Percentiles rank a stretch among this genome's conserved stretches.
phyloP scores from a whole-genome alignment of 2,329 filamentous ascomycete species.

The Cladophialophora chaetospira region DNA sequence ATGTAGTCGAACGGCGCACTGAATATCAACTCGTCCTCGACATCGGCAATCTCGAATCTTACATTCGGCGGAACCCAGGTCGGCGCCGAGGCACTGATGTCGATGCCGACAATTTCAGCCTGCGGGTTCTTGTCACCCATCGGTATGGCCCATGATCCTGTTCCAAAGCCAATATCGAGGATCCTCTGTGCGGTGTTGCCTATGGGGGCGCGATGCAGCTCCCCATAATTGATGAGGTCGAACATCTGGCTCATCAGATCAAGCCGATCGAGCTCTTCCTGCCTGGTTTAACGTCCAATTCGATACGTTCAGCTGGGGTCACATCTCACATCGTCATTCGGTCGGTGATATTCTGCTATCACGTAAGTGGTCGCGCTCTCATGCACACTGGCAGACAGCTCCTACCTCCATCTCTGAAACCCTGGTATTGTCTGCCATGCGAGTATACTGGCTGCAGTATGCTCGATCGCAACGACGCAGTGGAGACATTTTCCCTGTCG shows the following conservation, averaged over 20 bases:
- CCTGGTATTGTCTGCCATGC: slow-evolving; percentile 2
- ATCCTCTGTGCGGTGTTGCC: slow-evolving; percentile 29
- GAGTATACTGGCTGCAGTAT: background rate
- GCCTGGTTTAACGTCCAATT: background rate
- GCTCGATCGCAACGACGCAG: background rate
- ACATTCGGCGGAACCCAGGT: slow-evolving; percentile 55
- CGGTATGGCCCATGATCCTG: slow-evolving; percentile 43
- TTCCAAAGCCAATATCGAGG: slow-evolving; percentile 40
- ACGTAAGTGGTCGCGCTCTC: background rate
- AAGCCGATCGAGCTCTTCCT: slow-evolving; percentile 41
- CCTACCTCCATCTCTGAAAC: slow-evolving; percentile 2
- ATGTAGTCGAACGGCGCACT: slow-evolving; percentile 61
- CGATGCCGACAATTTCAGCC: slow-evolving; percentile 28
- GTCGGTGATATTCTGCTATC: background rate
- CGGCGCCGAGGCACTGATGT: slow-evolving; percentile 30
- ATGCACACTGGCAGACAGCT: too few species aligned
- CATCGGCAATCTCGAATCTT: slow-evolving; percentile 59
- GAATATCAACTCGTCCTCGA: slow-evolving; percentile 60
- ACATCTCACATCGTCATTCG: slow-evolving; percentile 2
- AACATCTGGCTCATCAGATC: slow-evolving; percentile 39
- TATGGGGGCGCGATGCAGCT: slow-evolving; percentile 35
- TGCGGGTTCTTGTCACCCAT: slow-evolving; percentile 39
- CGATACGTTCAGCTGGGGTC: background rate
- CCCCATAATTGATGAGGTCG: slow-evolving; percentile 22
- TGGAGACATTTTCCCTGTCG: background rate